A percentile compares a stretch with the other conserved stretches of the same genome.
These are phyloP conservation scores for Thalia dealbata DNA, from an alignment of 176 grass and related monocot species.

Conservation along the genomic window DNA sequence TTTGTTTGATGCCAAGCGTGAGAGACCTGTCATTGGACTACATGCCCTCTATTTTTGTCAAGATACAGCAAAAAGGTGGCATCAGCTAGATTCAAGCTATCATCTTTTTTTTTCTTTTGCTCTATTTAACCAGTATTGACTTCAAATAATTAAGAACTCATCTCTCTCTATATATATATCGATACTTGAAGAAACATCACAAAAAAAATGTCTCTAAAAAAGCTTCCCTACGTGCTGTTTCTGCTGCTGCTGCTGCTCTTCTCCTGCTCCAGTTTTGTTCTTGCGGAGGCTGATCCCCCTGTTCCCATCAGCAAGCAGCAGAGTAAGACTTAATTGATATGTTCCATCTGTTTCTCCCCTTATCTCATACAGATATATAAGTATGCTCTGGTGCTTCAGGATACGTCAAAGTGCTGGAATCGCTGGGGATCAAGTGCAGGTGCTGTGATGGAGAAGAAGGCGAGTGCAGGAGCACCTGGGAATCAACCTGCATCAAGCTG, in stretches of 20 bases:
- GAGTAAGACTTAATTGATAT: not conserved
- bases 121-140: too few relatives aligned
- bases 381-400: not conserved
- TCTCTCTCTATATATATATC: too few relatives aligned
- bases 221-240: not conserved
- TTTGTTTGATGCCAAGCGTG: too few relatives aligned
- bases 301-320: not conserved
- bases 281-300: not conserved
- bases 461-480: constrained; percentile 10
- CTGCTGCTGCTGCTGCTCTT: not conserved
- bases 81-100: too few relatives aligned
- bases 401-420: not conserved
- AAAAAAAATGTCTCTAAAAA: not conserved
- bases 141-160: too few relatives aligned
- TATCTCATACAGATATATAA: too few relatives aligned
- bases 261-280: constrained; percentile 4
- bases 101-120: too few relatives aligned
- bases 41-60: too few relatives aligned
- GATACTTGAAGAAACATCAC: too few relatives aligned
- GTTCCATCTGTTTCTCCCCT: too few relatives aligned
- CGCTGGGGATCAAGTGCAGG: constrained; percentile 8
- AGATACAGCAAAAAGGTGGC: too few relatives aligned
- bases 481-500: not conserved
- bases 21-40: too few relatives aligned
- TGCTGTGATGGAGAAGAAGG: constrained; percentile 14